Evolutionary conservation across 352 stramenopile genomes (phyloP).

Genomic region (Stephanocyclus meneghinianus): DNA sequence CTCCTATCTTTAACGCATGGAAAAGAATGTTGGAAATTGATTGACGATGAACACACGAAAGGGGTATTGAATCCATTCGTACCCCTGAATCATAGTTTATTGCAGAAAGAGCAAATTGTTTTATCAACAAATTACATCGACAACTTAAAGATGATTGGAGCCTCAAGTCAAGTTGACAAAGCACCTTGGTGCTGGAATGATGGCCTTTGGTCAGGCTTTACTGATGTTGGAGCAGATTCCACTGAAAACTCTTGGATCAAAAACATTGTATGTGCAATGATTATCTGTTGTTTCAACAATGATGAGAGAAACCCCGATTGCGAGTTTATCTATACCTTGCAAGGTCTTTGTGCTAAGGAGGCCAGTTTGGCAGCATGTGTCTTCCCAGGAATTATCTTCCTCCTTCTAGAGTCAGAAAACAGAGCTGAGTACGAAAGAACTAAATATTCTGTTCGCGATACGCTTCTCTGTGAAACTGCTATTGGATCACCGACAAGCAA

Average conservation of each 20-base stretch:
- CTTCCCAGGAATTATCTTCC: constrained; percentile 73
- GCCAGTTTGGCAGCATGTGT: constrained; percentile 65
- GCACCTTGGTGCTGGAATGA: constrained; percentile 76
- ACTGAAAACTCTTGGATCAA: constrained; percentile 73
- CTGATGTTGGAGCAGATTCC: constrained; percentile 13
- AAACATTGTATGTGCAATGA: constrained; percentile 63
- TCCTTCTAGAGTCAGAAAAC: constrained; percentile 55
- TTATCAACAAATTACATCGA: constrained; percentile 46
- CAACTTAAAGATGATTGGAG: constrained; percentile 35
- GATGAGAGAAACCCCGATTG: constrained; percentile 19
- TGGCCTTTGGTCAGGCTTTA: constrained; percentile 55
- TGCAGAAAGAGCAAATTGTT: constrained; percentile 40
- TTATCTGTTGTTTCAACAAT: constrained; percentile 68
- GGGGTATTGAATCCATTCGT: constrained; percentile 44
- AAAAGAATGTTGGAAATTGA: constrained; percentile 51
- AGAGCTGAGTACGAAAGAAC: constrained; percentile 21
- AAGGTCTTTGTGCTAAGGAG: constrained; percentile 62
- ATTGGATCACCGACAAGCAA: constrained; percentile 53
- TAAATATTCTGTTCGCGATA: constrained; percentile 32
- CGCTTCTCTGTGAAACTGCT: constrained; percentile 43
- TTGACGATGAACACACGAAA: constrained; percentile 44
- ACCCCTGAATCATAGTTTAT: constrained; percentile 29
- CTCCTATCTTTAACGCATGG: constrained; percentile 57
- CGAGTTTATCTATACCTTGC: constrained; percentile 60
- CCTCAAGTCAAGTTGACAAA: constrained; percentile 9